Conservation (phyloP, 495 filamentous ascomycete species). For the Filosporella fistucella region DNA sequence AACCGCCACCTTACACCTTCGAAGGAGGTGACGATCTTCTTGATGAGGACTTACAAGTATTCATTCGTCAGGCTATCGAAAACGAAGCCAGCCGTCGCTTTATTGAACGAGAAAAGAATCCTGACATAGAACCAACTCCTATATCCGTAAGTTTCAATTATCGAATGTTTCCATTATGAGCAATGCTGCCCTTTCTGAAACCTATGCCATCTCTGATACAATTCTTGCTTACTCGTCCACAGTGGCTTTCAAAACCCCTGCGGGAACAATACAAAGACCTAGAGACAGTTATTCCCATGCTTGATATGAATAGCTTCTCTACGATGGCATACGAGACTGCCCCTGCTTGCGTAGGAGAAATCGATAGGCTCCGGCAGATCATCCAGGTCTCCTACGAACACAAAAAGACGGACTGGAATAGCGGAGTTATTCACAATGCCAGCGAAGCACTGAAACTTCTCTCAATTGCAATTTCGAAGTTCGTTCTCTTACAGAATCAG, state of each 20-base stretch:
- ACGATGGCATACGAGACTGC: constrained; percentile 14
- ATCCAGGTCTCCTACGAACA: not conserved
- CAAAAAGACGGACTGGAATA: not conserved
- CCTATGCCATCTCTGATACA: too few species aligned
- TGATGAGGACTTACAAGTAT: too few species aligned
- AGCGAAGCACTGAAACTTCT: not conserved
- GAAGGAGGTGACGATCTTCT: too few species aligned
- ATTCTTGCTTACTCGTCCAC: too few species aligned
- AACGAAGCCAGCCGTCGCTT: not conserved
- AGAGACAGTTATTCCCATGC: not conserved
- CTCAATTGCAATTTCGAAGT: not conserved
- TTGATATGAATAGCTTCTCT: constrained; percentile 6
- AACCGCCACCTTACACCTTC: too few species aligned
- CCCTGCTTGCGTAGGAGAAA: not conserved
- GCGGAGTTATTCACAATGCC: not conserved
- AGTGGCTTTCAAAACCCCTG: not conserved
- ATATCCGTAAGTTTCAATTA: not conserved
- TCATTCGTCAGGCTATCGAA: not conserved
- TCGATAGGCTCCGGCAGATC: not conserved
- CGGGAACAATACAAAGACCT: not conserved
- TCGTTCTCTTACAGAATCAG: constrained; percentile 3
- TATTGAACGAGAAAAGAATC: not conserved
- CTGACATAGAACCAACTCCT: not conserved
- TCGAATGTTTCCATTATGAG: too few species aligned
- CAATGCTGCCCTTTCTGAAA: too few species aligned